phyloP scores from a whole-genome alignment of 73 alveolate species.

The Tetrahymena borealis region DNA sequence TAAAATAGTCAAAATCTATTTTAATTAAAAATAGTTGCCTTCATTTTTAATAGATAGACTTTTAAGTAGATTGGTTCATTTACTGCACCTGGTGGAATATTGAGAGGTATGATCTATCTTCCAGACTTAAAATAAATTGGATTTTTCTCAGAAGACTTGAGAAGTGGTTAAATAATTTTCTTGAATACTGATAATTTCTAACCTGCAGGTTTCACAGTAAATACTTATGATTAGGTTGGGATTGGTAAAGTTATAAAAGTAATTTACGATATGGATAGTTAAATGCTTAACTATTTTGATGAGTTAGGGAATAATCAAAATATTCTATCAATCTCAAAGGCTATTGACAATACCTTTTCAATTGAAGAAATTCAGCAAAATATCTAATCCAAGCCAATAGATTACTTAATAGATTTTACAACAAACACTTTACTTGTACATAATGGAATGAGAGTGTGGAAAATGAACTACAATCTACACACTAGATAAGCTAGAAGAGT shows the following conservation, averaged over 20 bases:
- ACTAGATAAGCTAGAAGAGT: background rate
- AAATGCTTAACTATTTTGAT: background rate
- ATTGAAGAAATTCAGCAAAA: background rate
- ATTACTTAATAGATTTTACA: background rate
- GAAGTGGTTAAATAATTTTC: background rate
- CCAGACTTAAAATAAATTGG: background rate
- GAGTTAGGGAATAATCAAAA: background rate
- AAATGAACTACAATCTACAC: background rate
- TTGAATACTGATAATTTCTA: background rate
- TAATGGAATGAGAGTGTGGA: background rate
- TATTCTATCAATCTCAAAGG: background rate
- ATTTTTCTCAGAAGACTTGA: background rate
- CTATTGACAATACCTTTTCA: background rate
- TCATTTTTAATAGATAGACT: background rate
- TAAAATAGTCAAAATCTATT: background rate
- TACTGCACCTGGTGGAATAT: background rate
- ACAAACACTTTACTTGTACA: background rate
- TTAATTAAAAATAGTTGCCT: background rate
- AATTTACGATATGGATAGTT: background rate
- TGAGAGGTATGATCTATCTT: background rate
- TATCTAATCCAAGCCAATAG: background rate
- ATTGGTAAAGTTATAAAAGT: background rate
- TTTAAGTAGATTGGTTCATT: background rate
- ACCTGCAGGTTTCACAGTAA: background rate
- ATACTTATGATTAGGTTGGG: background rate